Evolutionary conservation across 345 rosid genomes (phyloP), one percentile per base, ranked within the genome.

Genomic region (Salix dunnii): DNA sequence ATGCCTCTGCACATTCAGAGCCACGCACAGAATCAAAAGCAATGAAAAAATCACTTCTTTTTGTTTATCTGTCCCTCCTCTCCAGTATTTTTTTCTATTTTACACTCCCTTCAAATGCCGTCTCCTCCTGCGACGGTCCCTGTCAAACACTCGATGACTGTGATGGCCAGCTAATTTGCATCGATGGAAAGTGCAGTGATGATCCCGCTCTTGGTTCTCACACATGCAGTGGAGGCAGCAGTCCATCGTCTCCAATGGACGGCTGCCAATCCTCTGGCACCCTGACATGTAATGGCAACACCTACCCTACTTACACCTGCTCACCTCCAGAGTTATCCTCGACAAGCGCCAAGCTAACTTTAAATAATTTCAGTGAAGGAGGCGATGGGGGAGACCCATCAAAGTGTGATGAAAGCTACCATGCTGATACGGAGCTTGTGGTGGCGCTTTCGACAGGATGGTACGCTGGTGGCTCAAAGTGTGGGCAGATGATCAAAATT

Each of bases 361-460:
- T 74, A 27, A 85, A 89, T 5, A 78, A 89, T n/a, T 89, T 89
- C 20, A 69, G 83, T 13, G 30, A 81, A 66, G 89, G 87, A 0
- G 84, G 88, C 0, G 71, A 36, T 1, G 88, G 88, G 0, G 86
- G 82, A 7, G 83, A 4, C 14, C 81, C 76, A 0, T 84, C 85
- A 0, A 63, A 77, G 62, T 88, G 89, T 30, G 86, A 80, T 55
- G 65, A 17, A 8, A 8, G 68, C 1, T 84, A 27, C 68, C 86
- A 85, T 36, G 0, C 0, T 1, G 76, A 84, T n/a, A 31, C 77
- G 1, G 82, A 79, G 43, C 25, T 14, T 0, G 65, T 84, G 1
- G 89, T 84, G 68, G 89, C 87, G 2, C 64, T 89, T 28, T 87
- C 89, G 2, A 87, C 85, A 0, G 82, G 86, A 20, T 84, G 89